Evolutionary conservation across 805 yeast species (phyloP).

Genomic region (Kuraishia floccosa): DNA sequence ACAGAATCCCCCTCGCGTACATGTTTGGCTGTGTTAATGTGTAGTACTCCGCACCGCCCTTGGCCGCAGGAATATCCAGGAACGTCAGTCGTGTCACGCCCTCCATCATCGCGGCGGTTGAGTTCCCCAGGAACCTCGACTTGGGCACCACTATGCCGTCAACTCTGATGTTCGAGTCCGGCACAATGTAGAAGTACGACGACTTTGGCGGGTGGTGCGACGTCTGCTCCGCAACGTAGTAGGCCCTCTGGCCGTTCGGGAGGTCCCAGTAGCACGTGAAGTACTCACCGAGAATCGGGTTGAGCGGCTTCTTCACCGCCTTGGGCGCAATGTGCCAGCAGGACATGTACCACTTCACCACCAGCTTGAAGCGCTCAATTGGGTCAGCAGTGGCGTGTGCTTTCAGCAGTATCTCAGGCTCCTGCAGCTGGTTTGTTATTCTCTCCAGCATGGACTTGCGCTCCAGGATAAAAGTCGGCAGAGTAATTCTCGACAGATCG

Average conservation of each 20-base stretch:
- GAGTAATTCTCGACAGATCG: constrained; percentile 80
- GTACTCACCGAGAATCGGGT: constrained; percentile 88
- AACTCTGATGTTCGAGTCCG: constrained; percentile 67
- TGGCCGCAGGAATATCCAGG: constrained; percentile 39
- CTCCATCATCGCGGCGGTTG: constrained; percentile 96
- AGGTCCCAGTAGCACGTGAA: constrained; percentile 91
- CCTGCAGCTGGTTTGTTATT: constrained; percentile 78
- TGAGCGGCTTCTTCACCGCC: constrained; percentile 94
- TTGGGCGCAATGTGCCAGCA: constrained; percentile 99
- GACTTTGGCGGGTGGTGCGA: constrained; percentile 99
- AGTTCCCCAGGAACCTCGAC: constrained; percentile 85
- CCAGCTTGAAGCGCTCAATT: constrained; percentile 56
- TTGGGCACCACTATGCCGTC: constrained; percentile 87
- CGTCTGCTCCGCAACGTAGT: constrained; percentile 86
- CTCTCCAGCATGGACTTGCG: constrained; percentile 95
- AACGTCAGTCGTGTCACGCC: constrained; percentile 70
- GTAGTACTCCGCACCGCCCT: constrained; percentile 52
- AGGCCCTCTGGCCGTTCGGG: constrained; percentile 56
- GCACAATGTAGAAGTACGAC: constrained; percentile 80
- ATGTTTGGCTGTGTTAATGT: constrained; percentile 90
- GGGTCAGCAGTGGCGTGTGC: constrained; percentile 56
- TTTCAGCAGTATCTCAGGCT: constrained; percentile 60
- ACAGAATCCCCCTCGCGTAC: constrained; percentile 86
- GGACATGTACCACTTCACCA: constrained; percentile 83
- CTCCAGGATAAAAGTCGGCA: constrained; percentile 92